Evolutionary conservation across 2,329 filamentous ascomycete species (phyloP).

Genomic region (Fusarium keratoplasticum): DNA sequence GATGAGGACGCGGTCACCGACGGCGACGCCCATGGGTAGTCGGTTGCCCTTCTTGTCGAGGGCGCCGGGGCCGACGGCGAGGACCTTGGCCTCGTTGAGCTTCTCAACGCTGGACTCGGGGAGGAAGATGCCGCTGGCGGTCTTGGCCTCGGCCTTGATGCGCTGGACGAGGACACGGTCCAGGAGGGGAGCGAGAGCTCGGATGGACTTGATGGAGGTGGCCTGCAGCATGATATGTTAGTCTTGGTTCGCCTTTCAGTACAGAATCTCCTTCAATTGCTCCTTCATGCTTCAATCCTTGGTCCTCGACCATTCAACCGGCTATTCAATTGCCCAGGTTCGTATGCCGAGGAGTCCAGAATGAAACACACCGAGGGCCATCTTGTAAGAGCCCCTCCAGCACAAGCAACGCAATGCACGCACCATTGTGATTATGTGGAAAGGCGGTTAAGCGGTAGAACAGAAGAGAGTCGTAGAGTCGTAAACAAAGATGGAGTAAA

Average conservation of each 20-base stretch:
- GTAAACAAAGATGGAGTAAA: constrained; percentile 25
- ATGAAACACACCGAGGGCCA: constrained; percentile 6
- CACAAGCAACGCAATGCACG: constrained; percentile 20
- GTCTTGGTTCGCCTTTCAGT: background rate
- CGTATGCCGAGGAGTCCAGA: constrained; percentile 18
- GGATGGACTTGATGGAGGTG: constrained; percentile 91
- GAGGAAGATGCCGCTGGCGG: constrained; percentile 95
- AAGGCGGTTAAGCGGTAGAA: constrained; percentile 8
- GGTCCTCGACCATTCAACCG: background rate
- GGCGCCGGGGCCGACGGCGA: constrained; percentile 92
- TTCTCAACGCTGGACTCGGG: constrained; percentile 98
- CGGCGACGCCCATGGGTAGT: constrained; percentile 81
- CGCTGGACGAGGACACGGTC: constrained; percentile 99
- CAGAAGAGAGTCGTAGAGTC: constrained; percentile 34
- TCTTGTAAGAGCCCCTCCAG: background rate
- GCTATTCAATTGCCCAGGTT: constrained; percentile 38
- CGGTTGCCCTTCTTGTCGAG: constrained; percentile 91
- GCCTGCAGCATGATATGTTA: constrained; percentile 56
- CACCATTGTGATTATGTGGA: constrained; percentile 47
- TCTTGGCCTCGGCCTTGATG: constrained; percentile 97
- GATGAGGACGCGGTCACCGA: constrained; percentile 94
- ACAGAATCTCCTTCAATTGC: background rate
- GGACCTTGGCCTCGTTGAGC: constrained; percentile 95
- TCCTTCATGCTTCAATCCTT: background rate
- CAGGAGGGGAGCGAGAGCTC: constrained; percentile 92